Conservation (phyloP, 257 asterid genomes). For the Fraxinus cuspidata region DNA sequence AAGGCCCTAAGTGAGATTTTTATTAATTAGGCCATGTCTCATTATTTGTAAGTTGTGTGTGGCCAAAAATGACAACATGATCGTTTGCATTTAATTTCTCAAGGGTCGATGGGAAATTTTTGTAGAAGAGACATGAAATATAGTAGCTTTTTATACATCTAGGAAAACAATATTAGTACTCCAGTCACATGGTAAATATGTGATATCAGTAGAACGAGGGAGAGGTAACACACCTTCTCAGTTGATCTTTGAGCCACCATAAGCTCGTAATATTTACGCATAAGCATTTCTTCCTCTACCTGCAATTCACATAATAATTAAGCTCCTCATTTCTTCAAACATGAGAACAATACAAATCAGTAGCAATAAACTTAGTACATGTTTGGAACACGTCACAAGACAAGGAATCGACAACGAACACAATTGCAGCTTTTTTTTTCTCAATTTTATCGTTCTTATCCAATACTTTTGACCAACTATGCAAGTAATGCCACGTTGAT, state of each 20-base stretch:
- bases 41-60: not conserved
- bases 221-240: constrained; percentile 42
- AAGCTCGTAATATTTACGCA: constrained; percentile 83
- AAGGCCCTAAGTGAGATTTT: not conserved
- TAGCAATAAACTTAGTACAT: not conserved
- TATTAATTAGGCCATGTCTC: not conserved
- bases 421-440: not conserved
- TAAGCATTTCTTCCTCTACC: constrained; percentile 94
- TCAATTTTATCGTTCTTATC: not conserved
- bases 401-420: not conserved
- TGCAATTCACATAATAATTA: constrained; percentile 33
- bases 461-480: not conserved
- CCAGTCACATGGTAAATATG: not conserved
- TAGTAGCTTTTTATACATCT: not conserved
- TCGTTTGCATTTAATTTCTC: not conserved
- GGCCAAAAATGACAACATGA: not conserved
- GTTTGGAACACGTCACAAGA: not conserved
- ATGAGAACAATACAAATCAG: not conserved
- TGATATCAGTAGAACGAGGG: not conserved
- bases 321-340: constrained; percentile 7
- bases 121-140: not conserved
- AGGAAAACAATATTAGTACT: not conserved
- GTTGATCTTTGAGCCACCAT: constrained; percentile 68
- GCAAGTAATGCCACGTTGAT: not conserved
- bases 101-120: not conserved